Conservation (phyloP, 768 basidiomycete genomes). For the Macrolepiota dolichaula region DNA sequence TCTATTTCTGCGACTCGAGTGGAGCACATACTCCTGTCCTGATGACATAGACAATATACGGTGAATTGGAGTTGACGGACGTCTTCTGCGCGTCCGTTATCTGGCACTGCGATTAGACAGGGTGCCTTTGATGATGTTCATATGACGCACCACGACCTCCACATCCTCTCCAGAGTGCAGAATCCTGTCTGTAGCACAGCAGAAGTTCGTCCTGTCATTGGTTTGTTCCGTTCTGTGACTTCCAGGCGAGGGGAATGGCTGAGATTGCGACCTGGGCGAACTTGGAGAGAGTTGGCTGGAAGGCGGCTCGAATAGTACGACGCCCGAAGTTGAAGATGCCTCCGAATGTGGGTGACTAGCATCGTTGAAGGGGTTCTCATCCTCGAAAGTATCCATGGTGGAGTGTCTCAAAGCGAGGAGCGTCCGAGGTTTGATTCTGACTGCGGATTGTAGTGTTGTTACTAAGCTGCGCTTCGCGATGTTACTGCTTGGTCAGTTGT, state of each 20-base stretch:
- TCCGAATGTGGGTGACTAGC: slow-evolving; percentile 42
- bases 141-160: slow-evolving; percentile 65
- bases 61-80: slow-evolving; percentile 77
- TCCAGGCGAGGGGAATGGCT: slow-evolving; percentile 54
- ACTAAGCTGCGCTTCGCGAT: not conserved
- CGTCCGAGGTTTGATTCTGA: slow-evolving; percentile 1
- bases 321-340: slow-evolving; percentile 50
- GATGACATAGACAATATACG: slow-evolving; percentile 95
- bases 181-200: slow-evolving; percentile 71
- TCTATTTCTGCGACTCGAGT: slow-evolving; percentile 7
- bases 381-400: slow-evolving; percentile 52
- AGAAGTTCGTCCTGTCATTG: slow-evolving; percentile 73
- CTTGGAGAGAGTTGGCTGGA: slow-evolving; percentile 55
- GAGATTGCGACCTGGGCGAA: slow-evolving; percentile 33
- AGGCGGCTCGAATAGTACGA: slow-evolving; percentile 56
- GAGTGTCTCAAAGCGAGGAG: slow-evolving; percentile 7
- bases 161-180: slow-evolving; percentile 80
- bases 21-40: slow-evolving; percentile 64
- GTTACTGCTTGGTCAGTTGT: not conserved
- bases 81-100: slow-evolving; percentile 97
- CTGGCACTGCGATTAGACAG: slow-evolving; percentile 33
- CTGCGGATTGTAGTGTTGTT: not conserved
- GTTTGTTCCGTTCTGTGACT: slow-evolving; percentile 49
- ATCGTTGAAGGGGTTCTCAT: slow-evolving; percentile 67
- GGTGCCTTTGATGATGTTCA: slow-evolving; percentile 9